Evolutionary conservation across 2,329 filamentous ascomycete species (phyloP), one percentile per base, ranked within the genome.

Genomic region (Colletotrichum sublineola): DNA sequence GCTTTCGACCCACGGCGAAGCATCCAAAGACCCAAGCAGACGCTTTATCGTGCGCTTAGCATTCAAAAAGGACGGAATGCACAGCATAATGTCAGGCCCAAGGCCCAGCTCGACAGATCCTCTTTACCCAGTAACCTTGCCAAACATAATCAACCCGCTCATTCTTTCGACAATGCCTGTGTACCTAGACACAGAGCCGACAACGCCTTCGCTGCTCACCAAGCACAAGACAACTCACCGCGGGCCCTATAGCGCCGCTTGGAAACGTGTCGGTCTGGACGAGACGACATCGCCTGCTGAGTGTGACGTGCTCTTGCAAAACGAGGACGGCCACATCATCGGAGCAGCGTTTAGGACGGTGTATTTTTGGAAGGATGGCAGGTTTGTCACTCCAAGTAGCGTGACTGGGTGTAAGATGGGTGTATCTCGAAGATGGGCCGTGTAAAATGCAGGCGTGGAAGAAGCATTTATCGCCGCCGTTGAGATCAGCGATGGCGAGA

Each of bases 31-130:
- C 33, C 46, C 20, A 9, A 9, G 4, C n/a, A 50, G 14, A 53
- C 50, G 66, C 31, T 68, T 68, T 18, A 56, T 68, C n/a, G 66
- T 63, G 3, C 66, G 57, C 2, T 48, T 68, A 12, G 50, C 58
- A 5, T 63, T 56, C 5, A 63, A 48, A 6, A 68, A 15, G 3
- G 58, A 63, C 31, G 48, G 29, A 4, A 33, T n/a, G 29, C 29
- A 50, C 1, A 55, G 40, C 20, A 62, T 68, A 7, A 56, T 63
- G 38, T 68, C 66, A 6, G 66, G 57, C 11, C 58, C 58, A 14
- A 20, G 48, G 38, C 65, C 57, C 8, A 56, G 8, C 56, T 46
- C 57, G 1, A 14, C 38, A 1, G 38, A 53, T 15, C 46, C 29
- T 2, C 14, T 44, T 24, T 57, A 68, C 50, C 58, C 50, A 18